phyloP scores from a whole-genome alignment of 2,329 filamentous ascomycete genomes.

The Erysiphe pulchra region DNA sequence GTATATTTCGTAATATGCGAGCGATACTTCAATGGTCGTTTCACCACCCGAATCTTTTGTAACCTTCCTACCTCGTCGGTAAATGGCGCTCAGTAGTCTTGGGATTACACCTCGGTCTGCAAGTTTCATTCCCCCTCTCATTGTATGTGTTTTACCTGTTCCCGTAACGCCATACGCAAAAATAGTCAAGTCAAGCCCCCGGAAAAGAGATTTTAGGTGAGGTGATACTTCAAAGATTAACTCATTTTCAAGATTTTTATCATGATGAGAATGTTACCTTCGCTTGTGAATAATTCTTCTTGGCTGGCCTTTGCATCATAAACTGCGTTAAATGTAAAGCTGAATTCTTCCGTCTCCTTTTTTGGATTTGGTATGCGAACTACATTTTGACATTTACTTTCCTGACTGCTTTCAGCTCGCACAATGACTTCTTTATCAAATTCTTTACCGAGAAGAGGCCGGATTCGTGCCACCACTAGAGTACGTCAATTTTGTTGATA shows the following conservation, averaged over 20 bases:
- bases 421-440: conserved; percentile 74
- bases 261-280: conserved; percentile 34
- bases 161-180: conserved; percentile 88
- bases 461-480: conserved; percentile 71
- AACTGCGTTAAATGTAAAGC: conserved; percentile 83
- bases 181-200: conserved; percentile 65
- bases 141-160: conserved; percentile 86
- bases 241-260: not conserved
- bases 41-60: conserved; percentile 49
- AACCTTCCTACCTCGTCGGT: conserved; percentile 62
- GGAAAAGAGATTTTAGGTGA: conserved; percentile 76
- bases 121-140: conserved; percentile 72
- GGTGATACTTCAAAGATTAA: conserved; percentile 39
- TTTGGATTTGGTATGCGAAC: conserved; percentile 86
- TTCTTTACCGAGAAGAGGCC: conserved; percentile 68
- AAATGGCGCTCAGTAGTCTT: conserved; percentile 60
- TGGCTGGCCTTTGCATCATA: conserved; percentile 63
- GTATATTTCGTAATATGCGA: conserved; percentile 94
- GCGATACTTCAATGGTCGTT: conserved; percentile 44
- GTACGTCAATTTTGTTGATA: not conserved
- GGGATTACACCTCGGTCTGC: conserved; percentile 76
- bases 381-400: conserved; percentile 35
- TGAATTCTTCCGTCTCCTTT: conserved; percentile 66
- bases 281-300: conserved; percentile 66
- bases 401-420: conserved; percentile 32